Evolutionary conservation across 2,329 filamentous ascomycete genomes (phyloP).

Genomic region (Xylaria sp.): DNA sequence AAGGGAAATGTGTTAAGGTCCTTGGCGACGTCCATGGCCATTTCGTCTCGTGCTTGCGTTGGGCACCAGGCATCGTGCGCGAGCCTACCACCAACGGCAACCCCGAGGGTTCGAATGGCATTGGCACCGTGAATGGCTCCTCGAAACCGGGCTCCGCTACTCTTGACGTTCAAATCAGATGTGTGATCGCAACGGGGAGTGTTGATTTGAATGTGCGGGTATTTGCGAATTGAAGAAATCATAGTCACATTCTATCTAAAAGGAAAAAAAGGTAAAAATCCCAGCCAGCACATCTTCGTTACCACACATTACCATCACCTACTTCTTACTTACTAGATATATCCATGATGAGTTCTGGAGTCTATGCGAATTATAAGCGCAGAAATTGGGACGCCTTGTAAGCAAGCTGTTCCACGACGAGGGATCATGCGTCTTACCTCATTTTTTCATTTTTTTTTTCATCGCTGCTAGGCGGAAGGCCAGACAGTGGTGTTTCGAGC

Average conservation of each 20-base stretch:
- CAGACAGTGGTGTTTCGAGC: conserved; percentile 11
- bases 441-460: background rate
- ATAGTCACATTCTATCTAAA: background rate
- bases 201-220: conserved; percentile 84
- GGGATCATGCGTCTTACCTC: background rate
- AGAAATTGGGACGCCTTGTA: conserved; percentile 2
- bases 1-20: conserved; percentile 88
- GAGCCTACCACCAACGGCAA: conserved; percentile 59
- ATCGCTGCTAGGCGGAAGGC: background rate
- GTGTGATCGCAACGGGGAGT: conserved; percentile 87
- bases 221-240: conserved; percentile 68
- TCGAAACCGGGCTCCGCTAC: conserved; percentile 55
- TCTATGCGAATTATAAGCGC: background rate
- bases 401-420: background rate
- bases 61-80: conserved; percentile 82
- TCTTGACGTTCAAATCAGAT: conserved; percentile 75
- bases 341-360: background rate
- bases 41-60: conserved; percentile 87
- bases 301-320: conserved; percentile 1
- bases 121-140: conserved; percentile 60
- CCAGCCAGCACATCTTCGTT: background rate
- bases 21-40: conserved; percentile 81
- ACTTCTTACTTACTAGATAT: too few relatives aligned
- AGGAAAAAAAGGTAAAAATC: background rate
- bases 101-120: conserved; percentile 55